A percentile compares a stretch with the other conserved stretches of the same genome.
phyloP scores from a whole-genome alignment of 176 grass and related monocot species.

The Luzula sylvatica region DNA sequence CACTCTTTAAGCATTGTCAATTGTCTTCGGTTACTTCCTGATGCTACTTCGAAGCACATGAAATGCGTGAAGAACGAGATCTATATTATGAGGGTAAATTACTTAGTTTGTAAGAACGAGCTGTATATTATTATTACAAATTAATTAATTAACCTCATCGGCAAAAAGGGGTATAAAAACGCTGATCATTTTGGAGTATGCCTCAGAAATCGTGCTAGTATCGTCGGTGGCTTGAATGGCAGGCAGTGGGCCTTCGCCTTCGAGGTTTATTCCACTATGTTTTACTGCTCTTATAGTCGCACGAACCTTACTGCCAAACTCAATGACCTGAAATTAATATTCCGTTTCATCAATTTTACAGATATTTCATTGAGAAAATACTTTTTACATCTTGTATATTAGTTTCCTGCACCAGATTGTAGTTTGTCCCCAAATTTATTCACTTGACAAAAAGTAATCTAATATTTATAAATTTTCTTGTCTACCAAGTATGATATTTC shows the following conservation, averaged over 20 bases:
- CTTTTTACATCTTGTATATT: too few species aligned
- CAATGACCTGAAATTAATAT: slow-evolving; percentile 38
- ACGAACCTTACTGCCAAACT: slow-evolving; percentile 84
- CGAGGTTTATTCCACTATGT: slow-evolving; percentile 52
- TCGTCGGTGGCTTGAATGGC: slow-evolving; percentile 41
- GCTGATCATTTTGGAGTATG: slow-evolving; percentile 79
- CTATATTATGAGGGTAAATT: slow-evolving; percentile 22
- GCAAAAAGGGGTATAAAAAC: slow-evolving; percentile 87
- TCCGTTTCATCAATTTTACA: not conserved
- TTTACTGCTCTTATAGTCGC: slow-evolving; percentile 55
- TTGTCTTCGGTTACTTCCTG: slow-evolving; percentile 36
- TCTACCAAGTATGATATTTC: too few species aligned
- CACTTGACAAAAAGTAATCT: too few species aligned
- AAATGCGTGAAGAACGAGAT: slow-evolving; percentile 93
- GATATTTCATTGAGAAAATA: too few species aligned
- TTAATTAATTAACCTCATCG: slow-evolving; percentile 57
- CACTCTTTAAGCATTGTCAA: slow-evolving; percentile 55
- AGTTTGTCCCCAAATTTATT: too few species aligned
- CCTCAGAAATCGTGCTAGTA: slow-evolving; percentile 50
- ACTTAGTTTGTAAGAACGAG: not conserved
- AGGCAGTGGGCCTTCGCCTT: slow-evolving; percentile 52
- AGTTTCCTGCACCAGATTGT: too few species aligned
- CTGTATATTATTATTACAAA: not conserved
- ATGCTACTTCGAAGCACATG: slow-evolving; percentile 84
- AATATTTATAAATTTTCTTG: too few species aligned